Evolutionary conservation across 1,284 basidiomycete species (phyloP).

Genomic region (Wolfiporia cocos): DNA sequence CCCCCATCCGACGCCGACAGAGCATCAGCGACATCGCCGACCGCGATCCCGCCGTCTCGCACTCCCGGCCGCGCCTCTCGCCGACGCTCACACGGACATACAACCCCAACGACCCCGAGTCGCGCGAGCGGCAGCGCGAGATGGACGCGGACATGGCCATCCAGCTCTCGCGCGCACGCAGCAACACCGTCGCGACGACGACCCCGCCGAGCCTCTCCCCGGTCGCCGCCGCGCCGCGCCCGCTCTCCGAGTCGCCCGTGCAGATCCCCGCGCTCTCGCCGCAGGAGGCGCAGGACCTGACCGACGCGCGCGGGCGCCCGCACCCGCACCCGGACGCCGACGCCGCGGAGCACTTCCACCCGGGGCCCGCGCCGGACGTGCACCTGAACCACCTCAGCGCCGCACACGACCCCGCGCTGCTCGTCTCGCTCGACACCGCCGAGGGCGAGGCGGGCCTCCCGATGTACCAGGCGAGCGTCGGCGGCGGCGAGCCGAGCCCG

Average conservation of each 20-base stretch:
- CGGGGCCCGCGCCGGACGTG: conserved; percentile 20
- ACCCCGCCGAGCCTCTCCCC: conserved; percentile 16
- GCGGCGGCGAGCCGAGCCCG: conserved; percentile 22
- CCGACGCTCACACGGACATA: conserved; percentile 57
- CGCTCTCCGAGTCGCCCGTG: conserved; percentile 12
- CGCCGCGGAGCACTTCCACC: conserved; percentile 18
- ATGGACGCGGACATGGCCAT: conserved; percentile 85
- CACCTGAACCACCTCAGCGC: conserved; percentile 34
- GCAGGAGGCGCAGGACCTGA: conserved; percentile 39
- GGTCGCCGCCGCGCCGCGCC: conserved; percentile 12
- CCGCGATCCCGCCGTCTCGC: conserved; percentile 10
- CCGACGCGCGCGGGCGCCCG: conserved; percentile 30
- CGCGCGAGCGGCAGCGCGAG: conserved; percentile 72
- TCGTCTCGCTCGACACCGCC: conserved; percentile 28
- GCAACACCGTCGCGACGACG: conserved; percentile 45
- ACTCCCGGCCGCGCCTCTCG: conserved; percentile 46
- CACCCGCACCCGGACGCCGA: conserved; percentile 12
- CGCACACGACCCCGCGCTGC: conserved; percentile 42
- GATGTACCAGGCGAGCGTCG: conserved; percentile 50
- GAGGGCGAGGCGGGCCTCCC: conserved; percentile 41
- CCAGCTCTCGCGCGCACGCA: conserved; percentile 70
- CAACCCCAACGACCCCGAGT: conserved; percentile 64
- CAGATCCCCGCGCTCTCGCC: conserved; percentile 34
- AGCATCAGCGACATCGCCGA: conserved; percentile 38
- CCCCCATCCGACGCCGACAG: conserved; percentile 29